These are phyloP conservation scores for Colletotrichum sp. DNA, from an alignment of 2,329 filamentous ascomycete genomes.

Conservation along the genomic window DNA sequence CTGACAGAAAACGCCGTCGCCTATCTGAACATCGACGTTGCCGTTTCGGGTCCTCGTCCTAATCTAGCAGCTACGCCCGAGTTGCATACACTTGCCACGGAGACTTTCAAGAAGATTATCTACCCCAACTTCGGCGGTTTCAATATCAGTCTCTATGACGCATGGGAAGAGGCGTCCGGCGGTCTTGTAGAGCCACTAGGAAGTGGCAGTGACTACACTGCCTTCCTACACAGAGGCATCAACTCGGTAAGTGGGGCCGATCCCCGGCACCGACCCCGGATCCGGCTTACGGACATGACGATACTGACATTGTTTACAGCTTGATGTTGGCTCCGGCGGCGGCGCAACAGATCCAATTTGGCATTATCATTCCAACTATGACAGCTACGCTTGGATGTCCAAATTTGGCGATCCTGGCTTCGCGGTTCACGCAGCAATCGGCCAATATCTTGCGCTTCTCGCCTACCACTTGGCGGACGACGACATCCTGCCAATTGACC, in stretches of 20 bases:
- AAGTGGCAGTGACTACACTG: conserved; percentile 71
- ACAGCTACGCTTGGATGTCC: conserved; percentile 85
- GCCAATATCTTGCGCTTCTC: conserved; percentile 49
- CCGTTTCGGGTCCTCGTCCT: conserved; percentile 61
- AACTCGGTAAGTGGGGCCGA: conserved; percentile 33
- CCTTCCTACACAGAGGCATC: conserved; percentile 64
- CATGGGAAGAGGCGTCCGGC: conserved; percentile 39
- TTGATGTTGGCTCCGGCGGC: conserved; percentile 61
- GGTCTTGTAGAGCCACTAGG: conserved; percentile 59
- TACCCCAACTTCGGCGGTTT: conserved; percentile 63
- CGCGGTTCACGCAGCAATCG: conserved; percentile 63
- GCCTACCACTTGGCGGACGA: conserved; percentile 42
- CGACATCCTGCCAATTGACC: conserved; percentile 43
- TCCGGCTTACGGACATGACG: conserved; percentile 33
- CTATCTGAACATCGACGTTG: conserved; percentile 84
- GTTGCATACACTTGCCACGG: conserved; percentile 68
- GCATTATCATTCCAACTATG: conserved; percentile 83
- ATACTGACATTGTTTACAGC: conserved; percentile 38
- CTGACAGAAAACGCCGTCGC: conserved; percentile 72
- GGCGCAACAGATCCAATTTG: conserved; percentile 61
- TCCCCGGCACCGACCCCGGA: fast-evolving
- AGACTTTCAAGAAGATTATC: conserved; percentile 64
- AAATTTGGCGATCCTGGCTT: conserved; percentile 73
- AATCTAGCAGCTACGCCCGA: conserved; percentile 67
- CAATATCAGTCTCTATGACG: conserved; percentile 43